Conservation (phyloP, 176 grass and related monocot genomes). For the Cenchrus americanus region DNA sequence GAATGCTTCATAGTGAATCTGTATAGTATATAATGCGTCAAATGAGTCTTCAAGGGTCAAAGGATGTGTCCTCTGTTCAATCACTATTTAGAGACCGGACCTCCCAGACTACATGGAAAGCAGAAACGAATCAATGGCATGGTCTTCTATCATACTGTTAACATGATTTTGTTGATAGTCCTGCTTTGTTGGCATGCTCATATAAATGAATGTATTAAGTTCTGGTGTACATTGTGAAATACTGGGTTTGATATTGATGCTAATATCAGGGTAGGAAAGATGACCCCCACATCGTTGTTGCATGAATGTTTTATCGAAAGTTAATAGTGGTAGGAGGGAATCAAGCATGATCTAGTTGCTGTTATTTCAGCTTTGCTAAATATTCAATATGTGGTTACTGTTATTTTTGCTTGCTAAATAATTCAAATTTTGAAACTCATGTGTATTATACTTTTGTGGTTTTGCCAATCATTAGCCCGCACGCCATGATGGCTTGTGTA, state of each 20-base stretch:
- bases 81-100: not conserved
- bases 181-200: not conserved
- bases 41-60: not conserved
- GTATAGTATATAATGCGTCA: too few species aligned
- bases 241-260: not conserved
- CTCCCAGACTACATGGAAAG: not conserved
- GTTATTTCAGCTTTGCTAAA: not conserved
- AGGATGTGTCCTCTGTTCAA: not conserved
- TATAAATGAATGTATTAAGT: not conserved
- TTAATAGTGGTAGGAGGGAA: not conserved
- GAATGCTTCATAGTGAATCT: not conserved
- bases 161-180: constrained; percentile 24
- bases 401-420: not conserved
- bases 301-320: not conserved
- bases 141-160: not conserved
- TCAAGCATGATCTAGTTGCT: not conserved
- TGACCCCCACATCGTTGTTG: not conserved
- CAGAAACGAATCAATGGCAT: not conserved
- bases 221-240: not conserved
- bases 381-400: not conserved
- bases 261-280: not conserved
- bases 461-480: too few species aligned
- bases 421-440: constrained; percentile 4
- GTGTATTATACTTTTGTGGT: not conserved
- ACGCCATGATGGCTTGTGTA: not conserved